Evolutionary conservation across 345 rosid genomes (phyloP).

Genomic region (Atalantia buxifolia): DNA sequence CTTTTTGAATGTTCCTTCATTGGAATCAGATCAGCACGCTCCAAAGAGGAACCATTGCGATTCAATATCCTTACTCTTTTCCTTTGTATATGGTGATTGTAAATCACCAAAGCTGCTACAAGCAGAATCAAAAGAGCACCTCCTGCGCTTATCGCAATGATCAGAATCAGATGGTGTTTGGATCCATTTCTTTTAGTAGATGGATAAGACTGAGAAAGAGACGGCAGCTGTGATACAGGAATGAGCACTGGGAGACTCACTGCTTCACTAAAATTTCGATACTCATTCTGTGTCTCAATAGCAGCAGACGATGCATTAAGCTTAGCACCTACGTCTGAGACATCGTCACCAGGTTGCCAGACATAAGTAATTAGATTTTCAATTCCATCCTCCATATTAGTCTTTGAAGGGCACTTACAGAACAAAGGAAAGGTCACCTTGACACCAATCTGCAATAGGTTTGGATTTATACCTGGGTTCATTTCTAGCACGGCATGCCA

Average conservation of each 20-base stretch:
- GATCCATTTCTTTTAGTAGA: conserved; percentile 14
- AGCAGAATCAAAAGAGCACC: conserved; percentile 22
- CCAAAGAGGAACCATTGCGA: conserved; percentile 29
- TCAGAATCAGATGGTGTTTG: conserved; percentile 20
- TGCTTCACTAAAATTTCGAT: conserved; percentile 29
- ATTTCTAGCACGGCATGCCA: conserved; percentile 38
- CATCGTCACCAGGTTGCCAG: conserved; percentile 46
- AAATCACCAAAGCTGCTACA: conserved; percentile 22
- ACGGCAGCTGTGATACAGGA: conserved; percentile 48
- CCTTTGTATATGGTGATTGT: not conserved
- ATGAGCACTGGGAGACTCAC: conserved; percentile 44
- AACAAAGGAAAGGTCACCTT: conserved; percentile 45
- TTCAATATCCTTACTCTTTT: conserved; percentile 23
- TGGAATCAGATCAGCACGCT: conserved; percentile 38
- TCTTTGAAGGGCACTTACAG: conserved; percentile 56
- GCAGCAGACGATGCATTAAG: conserved; percentile 35
- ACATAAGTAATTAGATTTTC: conserved; percentile 43
- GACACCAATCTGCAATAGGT: conserved; percentile 36
- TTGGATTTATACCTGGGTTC: conserved; percentile 38
- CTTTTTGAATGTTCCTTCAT: conserved; percentile 20
- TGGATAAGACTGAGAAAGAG: conserved; percentile 28
- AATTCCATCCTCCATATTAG: conserved; percentile 30
- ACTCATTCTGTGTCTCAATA: conserved; percentile 39
- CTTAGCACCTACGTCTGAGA: conserved; percentile 36
- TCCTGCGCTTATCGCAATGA: conserved; percentile 18